Conservation (phyloP, 2,329 filamentous ascomycete species). For the Xylariaceae sp. region DNA sequence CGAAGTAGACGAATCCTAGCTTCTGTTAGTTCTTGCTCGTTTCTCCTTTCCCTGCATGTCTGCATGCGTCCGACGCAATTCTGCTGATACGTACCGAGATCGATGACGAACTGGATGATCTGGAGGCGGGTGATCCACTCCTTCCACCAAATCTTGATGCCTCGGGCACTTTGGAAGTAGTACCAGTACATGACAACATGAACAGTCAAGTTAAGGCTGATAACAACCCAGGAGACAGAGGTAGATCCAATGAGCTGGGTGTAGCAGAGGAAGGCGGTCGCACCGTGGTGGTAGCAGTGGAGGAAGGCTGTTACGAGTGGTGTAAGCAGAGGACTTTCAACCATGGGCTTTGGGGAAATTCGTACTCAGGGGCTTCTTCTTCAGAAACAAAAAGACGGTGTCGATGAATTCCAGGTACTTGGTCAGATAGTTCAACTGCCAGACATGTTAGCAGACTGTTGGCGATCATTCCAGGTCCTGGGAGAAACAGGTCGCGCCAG, state of each 20-base stretch:
- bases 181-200: constrained; percentile 99
- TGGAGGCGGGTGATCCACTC: constrained; percentile 98
- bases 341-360: neutral
- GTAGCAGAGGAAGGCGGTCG: constrained; percentile 95
- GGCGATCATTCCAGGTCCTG: constrained; percentile 1
- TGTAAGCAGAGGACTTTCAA: neutral
- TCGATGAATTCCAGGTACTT: constrained; percentile 96
- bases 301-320: constrained; percentile 65
- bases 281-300: constrained; percentile 98
- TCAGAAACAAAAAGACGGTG: constrained; percentile 94
- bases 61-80: neutral
- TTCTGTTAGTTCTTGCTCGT: constrained; percentile 13
- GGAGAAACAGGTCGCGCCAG: neutral
- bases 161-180: constrained; percentile 98
- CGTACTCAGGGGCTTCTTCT: constrained; percentile 96
- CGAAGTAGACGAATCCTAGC: constrained; percentile 93
- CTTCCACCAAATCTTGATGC: constrained; percentile 98
- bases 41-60: neutral
- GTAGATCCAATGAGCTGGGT: constrained; percentile 92
- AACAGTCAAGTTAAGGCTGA: constrained; percentile 85
- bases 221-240: constrained; percentile 90
- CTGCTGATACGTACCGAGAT: constrained; percentile 66
- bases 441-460: constrained; percentile 34
- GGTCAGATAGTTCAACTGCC: constrained; percentile 91
- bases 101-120: constrained; percentile 95